phyloP scores from a whole-genome alignment of 176 grass and related monocot genomes.

The Aegilops sharonensis region DNA sequence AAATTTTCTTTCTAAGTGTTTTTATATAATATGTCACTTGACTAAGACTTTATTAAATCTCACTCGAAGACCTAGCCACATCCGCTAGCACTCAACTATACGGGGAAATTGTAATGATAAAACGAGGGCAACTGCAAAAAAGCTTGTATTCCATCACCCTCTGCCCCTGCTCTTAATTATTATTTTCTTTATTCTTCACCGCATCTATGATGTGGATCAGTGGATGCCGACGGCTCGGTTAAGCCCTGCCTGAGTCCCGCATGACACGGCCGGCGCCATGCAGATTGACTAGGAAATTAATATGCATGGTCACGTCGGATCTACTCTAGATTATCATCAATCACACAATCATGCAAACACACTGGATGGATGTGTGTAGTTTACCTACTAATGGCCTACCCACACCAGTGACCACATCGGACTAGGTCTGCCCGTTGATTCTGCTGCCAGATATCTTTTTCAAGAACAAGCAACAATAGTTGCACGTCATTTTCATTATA shows the following conservation, averaged over 20 bases:
- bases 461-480: too few relatives aligned
- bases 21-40: too few relatives aligned
- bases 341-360: background rate
- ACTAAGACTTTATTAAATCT: too few relatives aligned
- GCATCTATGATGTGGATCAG: background rate
- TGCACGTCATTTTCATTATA: too few relatives aligned
- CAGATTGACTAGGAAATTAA: background rate
- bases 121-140: background rate
- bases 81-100: too few relatives aligned
- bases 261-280: background rate
- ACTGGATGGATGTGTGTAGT: background rate
- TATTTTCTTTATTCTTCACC: background rate
- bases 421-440: conserved; percentile 21
- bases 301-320: background rate
- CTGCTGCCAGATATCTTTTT: background rate
- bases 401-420: background rate
- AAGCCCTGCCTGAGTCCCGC: background rate
- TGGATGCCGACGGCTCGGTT: conserved; percentile 21
- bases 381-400: conserved; percentile 29
- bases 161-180: background rate
- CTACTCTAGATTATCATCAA: background rate
- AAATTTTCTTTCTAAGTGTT: too few relatives aligned
- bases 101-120: background rate
- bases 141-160: too few relatives aligned
- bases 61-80: too few relatives aligned